Evolutionary conservation across 2,329 filamentous ascomycete genomes (phyloP), one percentile per base, ranked within the genome.

Genomic region (Nigrospora sphaerica): DNA sequence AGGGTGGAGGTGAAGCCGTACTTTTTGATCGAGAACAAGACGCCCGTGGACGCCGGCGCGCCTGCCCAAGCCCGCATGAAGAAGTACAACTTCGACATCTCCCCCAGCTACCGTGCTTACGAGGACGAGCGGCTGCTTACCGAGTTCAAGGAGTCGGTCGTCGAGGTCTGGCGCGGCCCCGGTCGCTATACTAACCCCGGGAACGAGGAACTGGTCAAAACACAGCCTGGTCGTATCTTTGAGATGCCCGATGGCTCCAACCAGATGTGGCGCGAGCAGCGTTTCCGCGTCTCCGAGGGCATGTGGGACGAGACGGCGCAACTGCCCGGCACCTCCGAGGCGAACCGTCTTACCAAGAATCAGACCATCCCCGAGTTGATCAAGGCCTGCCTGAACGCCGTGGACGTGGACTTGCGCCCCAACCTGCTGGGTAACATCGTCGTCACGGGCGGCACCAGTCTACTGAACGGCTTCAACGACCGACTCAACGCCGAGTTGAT

Each of bases 231-330:
- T 36, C 85, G 89, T 44, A 86, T 93, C 12, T 98, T 96, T 60
- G 93, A 98, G 72, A 93, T 98, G 79, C 93, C 93, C 11, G 89
- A 97, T 62, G 93, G 93, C 43, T 91, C 86, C 71, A 98, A 97
- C 72, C 88, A 95, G 65, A 86, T 95, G 68, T 98, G 95, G 74
- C 85, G 88, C 51, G 78, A 85, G 46, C 91, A 96, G 65, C 84
- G 93, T 43, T 96, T 86, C 76, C 81, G 83, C 55, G 85, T 89
- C 12, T 84, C 85, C 2, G 93, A 98, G 69, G 88, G 88, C 37
- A 78, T 98, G 64, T 98, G 93, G 75, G 92, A 97, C 62, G 85
- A 90, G 56, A 82, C 81, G 45, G 86, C 85, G 34, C 86, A 87
- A 3, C 80, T 88, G 45, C 66, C 70, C 4, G 61, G 68, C 12